Evolutionary conservation across 805 yeast species (phyloP), one percentile per base, ranked within the genome.

Genomic region (Metschnikowia similis): DNA sequence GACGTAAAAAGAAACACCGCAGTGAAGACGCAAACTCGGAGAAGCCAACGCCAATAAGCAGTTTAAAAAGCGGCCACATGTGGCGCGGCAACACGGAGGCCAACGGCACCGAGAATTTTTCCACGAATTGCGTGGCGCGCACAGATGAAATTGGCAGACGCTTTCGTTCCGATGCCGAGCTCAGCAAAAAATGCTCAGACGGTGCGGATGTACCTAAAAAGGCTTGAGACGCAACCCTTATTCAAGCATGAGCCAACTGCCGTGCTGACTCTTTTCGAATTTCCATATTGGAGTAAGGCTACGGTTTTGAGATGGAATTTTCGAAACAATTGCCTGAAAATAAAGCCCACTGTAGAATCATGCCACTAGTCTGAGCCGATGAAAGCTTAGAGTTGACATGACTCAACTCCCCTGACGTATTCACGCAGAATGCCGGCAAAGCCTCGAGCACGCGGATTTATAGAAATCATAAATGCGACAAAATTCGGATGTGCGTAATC

Each of bases 371-470:
- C 42, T 28, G 34, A 32, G 29, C 34, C 42, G 42, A 39, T 34
- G 42, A 39, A 39, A 28, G 42, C 17, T 39, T 27, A 39, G 42
- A 39, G 42, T 39, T 39, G 42, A 39, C 42, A 39, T 28, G 34
- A 34, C 14, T 39, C 42, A 28, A 39, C 16, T 32, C 34, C 29
- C 42, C 14, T 39, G 29, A 39, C 42, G 41, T 34, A 14, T 28
- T 14, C 26, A 34, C 14, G 42, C 42, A 39, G 42, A 26, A 39
- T 29, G 42, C 34, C 42, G 42, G 42, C 29, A 29, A 39, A 39
- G 29, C 34, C 42, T 39, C 42, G 42, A 39, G 34, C 42, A 21
- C 34, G 42, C 42, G 42, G 42, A 29, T 39, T 39, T 29, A 39
- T 39, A 14, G 42, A 21, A 39, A 14, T 38, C 13, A 27, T n/a